Evolutionary conservation across 176 grass and related monocot genomes (phyloP).

Genomic region (Poa pratensis): DNA sequence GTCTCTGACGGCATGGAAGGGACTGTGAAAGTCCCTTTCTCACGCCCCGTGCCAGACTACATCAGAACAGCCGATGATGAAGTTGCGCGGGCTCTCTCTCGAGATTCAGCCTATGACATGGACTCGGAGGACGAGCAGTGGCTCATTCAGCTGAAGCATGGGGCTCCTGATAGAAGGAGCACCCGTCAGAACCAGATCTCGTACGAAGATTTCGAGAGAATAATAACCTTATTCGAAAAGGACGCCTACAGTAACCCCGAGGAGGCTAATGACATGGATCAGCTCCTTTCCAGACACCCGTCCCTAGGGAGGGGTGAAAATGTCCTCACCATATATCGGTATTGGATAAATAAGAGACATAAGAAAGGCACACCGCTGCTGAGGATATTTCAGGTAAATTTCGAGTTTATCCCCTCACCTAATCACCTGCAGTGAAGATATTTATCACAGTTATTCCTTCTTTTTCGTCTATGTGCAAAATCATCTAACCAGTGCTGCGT

Average conservation of each 20-base stretch:
- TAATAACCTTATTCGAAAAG: conserved; percentile 85
- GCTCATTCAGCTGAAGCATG: conserved; percentile 53
- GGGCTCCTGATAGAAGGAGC: conserved; percentile 45
- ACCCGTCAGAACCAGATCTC: conserved; percentile 41
- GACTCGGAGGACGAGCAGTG: conserved; percentile 88
- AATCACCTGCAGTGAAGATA: background rate
- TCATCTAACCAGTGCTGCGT: conserved; percentile 30
- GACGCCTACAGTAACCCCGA: conserved; percentile 67
- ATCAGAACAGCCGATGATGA: conserved; percentile 76
- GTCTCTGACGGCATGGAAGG: conserved; percentile 54
- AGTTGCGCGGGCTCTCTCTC: conserved; percentile 58
- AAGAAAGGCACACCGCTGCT: conserved; percentile 63
- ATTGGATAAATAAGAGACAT: conserved; percentile 75
- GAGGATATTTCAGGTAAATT: conserved; percentile 85
- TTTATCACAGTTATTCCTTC: background rate
- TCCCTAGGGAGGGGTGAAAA: conserved; percentile 58
- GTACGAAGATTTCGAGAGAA: conserved; percentile 67
- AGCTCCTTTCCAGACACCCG: conserved; percentile 55
- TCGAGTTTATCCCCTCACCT: background rate
- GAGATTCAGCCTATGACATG: conserved; percentile 73
- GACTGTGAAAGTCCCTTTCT: conserved; percentile 52
- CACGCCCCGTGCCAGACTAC: conserved; percentile 60
- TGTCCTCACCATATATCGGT: conserved; percentile 53
- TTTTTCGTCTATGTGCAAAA: conserved; percentile 3
- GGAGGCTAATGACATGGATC: conserved; percentile 47